Evolutionary conservation across 129 eudicot genomes (phyloP).

Genomic region (Mikania micrantha): DNA sequence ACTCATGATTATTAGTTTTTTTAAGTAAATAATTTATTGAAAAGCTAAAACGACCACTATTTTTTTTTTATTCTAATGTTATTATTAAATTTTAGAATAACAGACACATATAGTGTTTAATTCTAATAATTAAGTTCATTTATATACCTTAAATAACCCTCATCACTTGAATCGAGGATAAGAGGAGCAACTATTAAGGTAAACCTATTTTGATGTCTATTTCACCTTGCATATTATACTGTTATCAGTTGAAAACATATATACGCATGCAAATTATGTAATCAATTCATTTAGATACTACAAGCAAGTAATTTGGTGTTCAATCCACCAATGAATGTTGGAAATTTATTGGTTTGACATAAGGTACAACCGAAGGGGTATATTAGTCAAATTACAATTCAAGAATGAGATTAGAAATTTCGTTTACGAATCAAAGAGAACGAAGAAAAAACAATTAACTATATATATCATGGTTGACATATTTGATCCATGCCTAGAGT

Average conservation of each 20-base stretch:
- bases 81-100: too few relatives aligned
- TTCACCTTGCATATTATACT: background rate
- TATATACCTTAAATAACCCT: too few relatives aligned
- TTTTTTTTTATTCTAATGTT: too few relatives aligned
- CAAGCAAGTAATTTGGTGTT: conserved; percentile 21
- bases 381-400: background rate
- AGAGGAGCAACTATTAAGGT: too few relatives aligned
- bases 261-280: conserved; percentile 23
- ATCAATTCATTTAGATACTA: conserved; percentile 24
- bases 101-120: too few relatives aligned
- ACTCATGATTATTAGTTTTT: too few relatives aligned
- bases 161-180: too few relatives aligned
- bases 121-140: too few relatives aligned
- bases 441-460: too few relatives aligned
- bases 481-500: too few relatives aligned
- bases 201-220: background rate
- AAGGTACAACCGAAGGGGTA: background rate
- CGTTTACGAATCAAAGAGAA: background rate
- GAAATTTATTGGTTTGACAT: conserved; percentile 14
- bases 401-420: background rate
- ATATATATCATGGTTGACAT: background rate
- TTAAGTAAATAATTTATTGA: too few relatives aligned
- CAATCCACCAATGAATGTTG: conserved; percentile 32
- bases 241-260: conserved; percentile 12
- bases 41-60: too few relatives aligned